These are phyloP conservation scores for Penicillium paneum DNA, from an alignment of 2,329 filamentous ascomycete genomes.

Conservation along the genomic window DNA sequence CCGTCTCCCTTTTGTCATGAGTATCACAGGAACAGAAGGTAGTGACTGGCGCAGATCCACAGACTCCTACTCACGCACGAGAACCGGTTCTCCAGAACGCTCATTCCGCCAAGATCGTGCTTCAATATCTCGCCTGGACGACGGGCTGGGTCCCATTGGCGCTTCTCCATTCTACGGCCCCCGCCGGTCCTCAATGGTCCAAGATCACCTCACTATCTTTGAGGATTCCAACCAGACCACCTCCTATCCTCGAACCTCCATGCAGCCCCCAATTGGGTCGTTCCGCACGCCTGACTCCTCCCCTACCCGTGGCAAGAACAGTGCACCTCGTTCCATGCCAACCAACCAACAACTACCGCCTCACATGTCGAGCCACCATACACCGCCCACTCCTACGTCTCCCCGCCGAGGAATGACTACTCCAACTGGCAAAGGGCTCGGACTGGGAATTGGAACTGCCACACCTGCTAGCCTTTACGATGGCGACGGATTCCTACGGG, in stretches of 20 bases:
- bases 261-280: constrained; percentile 9
- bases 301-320: constrained; percentile 13
- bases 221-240: constrained; percentile 33
- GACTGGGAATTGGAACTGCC: constrained; percentile 30
- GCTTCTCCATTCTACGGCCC: constrained; percentile 11
- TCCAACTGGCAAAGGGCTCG: constrained; percentile 27
- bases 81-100: constrained; percentile 18
- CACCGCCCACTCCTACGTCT: constrained; percentile 15
- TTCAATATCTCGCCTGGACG: constrained; percentile 4
- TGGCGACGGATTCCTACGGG: constrained; percentile 37
- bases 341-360: constrained; percentile 17
- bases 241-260: constrained; percentile 11
- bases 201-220: constrained; percentile 39
- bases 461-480: constrained; percentile 50
- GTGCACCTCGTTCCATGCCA: constrained; percentile 15
- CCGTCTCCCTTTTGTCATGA: constrained; percentile 16
- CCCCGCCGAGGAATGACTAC: constrained; percentile 25
- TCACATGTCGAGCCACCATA: constrained; percentile 13
- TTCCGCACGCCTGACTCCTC: constrained; percentile 15
- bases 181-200: constrained; percentile 17
- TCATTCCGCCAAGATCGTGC: constrained; percentile 14
- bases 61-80: constrained; percentile 27
- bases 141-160: constrained; percentile 5
- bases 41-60: constrained; percentile 29
- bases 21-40: constrained; percentile 21